A percentile compares a stretch with the other conserved stretches of the same genome.
Evolutionary conservation across 805 yeast species (phyloP).

Genomic region (Cyberlindnera mycetangii): DNA sequence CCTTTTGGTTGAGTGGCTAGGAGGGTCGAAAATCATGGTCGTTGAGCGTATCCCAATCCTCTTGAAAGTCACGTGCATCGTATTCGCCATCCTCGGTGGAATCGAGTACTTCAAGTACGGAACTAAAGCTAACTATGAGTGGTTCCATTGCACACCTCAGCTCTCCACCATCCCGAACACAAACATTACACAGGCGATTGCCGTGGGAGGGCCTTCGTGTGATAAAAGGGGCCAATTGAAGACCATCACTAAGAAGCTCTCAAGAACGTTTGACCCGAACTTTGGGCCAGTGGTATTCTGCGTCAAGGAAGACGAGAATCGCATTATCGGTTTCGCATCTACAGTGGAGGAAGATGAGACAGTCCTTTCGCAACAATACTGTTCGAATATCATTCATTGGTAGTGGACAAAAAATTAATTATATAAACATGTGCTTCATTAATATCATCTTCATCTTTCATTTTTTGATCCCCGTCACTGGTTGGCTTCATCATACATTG

Average conservation of each 20-base stretch:
- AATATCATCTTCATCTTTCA: neutral
- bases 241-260: slow-evolving; percentile 36
- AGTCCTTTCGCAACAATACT: slow-evolving; percentile 12
- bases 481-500: slow-evolving; percentile 62
- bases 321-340: slow-evolving; percentile 25
- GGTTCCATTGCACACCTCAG: slow-evolving; percentile 43
- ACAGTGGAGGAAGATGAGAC: slow-evolving; percentile 19
- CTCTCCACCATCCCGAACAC: slow-evolving; percentile 25
- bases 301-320: slow-evolving; percentile 31
- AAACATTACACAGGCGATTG: slow-evolving; percentile 32
- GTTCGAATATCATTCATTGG: slow-evolving; percentile 29
- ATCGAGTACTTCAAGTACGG: slow-evolving; percentile 42
- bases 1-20: neutral
- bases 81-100: slow-evolving; percentile 35
- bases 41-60: slow-evolving; percentile 21
- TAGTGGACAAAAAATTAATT: slow-evolving; percentile 6
- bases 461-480: slow-evolving; percentile 10
- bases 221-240: slow-evolving; percentile 43
- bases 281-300: slow-evolving; percentile 35
- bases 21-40: neutral
- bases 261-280: slow-evolving; percentile 39
- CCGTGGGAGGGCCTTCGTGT: slow-evolving; percentile 43
- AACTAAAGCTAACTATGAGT: slow-evolving; percentile 39
- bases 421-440: neutral
- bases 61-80: slow-evolving; percentile 28